Percentiles rank a stretch among this genome's conserved stretches.
phyloP scores from a whole-genome alignment of 2,329 filamentous ascomycete genomes.

The Aspergillus aculeatus region DNA sequence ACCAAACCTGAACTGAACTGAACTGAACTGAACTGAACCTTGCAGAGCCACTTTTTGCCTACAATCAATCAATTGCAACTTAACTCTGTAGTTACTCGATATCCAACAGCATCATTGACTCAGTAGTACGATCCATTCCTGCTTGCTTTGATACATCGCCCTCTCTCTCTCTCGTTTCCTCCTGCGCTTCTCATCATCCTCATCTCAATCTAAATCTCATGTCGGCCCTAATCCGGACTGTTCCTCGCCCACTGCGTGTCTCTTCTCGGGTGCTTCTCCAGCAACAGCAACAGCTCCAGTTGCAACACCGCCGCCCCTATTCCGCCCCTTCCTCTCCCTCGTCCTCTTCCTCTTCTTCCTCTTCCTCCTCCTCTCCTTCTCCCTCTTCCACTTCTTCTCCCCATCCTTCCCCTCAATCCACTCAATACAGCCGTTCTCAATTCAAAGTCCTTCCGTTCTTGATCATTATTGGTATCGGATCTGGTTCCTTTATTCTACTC shows the following conservation, averaged over 20 bases:
- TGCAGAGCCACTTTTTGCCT: too few relatives aligned
- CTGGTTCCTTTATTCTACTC: constrained; percentile 52
- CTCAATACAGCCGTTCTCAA: constrained; percentile 35
- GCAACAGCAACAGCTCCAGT: constrained; percentile 17
- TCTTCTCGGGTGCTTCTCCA: constrained; percentile 10
- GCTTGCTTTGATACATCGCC: too few relatives aligned
- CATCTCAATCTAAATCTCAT: not conserved
- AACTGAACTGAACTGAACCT: too few relatives aligned
- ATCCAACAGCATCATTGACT: too few relatives aligned
- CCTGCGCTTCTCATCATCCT: not conserved
- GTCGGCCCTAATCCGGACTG: not conserved
- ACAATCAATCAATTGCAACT: not conserved
- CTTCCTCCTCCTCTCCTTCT: constrained; percentile 11
- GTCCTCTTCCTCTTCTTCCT: constrained; percentile 1
- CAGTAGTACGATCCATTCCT: too few relatives aligned
- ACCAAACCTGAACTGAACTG: too few relatives aligned
- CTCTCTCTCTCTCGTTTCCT: too few relatives aligned
- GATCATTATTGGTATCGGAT: constrained; percentile 48
- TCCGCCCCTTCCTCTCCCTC: constrained; percentile 6
- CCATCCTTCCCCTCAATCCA: constrained; percentile 10
- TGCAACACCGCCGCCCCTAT: constrained; percentile 18
- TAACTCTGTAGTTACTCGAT: not conserved
- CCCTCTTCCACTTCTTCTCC: constrained; percentile 12
- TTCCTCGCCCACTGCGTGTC: not conserved
- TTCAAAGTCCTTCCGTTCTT: constrained; percentile 46